These are phyloP conservation scores for Volutella citrinella DNA, from an alignment of 2,329 filamentous ascomycete genomes.

Conservation along the genomic window DNA sequence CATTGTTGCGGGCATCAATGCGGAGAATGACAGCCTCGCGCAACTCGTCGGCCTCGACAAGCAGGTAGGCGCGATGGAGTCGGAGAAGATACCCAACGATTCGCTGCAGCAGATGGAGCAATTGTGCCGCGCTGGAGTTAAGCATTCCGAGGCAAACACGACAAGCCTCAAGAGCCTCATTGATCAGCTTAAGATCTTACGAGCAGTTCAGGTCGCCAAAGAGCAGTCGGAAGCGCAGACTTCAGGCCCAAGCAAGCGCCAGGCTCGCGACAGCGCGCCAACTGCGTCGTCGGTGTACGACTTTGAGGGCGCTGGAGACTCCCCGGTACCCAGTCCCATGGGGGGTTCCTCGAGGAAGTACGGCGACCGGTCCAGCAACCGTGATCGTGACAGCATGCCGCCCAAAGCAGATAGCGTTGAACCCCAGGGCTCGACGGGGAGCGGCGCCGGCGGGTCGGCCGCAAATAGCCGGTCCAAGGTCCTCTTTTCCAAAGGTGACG, in stretches of 20 bases:
- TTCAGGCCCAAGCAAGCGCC: conserved; percentile 28
- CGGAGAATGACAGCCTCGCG: conserved; percentile 39
- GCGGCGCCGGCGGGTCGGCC: conserved; percentile 25
- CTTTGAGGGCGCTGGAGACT: conserved; percentile 44
- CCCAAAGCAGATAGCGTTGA: conserved; percentile 56
- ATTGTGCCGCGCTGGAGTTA: conserved; percentile 40
- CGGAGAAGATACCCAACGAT: conserved; percentile 34
- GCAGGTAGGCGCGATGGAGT: conserved; percentile 36
- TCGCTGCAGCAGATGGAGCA: conserved; percentile 43
- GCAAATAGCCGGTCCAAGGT: conserved; percentile 45
- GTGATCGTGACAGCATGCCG: conserved; percentile 50
- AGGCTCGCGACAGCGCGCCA: conserved; percentile 20
- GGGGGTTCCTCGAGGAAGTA: conserved; percentile 34
- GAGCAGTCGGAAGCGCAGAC: conserved; percentile 36
- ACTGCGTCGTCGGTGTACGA: conserved; percentile 39
- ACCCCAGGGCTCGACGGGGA: conserved; percentile 42
- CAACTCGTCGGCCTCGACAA: conserved; percentile 40
- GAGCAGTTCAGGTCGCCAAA: conserved; percentile 42
- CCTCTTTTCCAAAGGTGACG: conserved; percentile 58
- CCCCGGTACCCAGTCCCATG: conserved; percentile 43
- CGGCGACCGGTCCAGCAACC: conserved; percentile 36
- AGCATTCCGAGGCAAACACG: conserved; percentile 37
- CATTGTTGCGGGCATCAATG: conserved; percentile 38
- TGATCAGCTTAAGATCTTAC: conserved; percentile 42
- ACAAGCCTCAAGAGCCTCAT: conserved; percentile 34